Evolutionary conservation across 352 stramenopile species (phyloP).

Genomic region (Plasmopara viticola): DNA sequence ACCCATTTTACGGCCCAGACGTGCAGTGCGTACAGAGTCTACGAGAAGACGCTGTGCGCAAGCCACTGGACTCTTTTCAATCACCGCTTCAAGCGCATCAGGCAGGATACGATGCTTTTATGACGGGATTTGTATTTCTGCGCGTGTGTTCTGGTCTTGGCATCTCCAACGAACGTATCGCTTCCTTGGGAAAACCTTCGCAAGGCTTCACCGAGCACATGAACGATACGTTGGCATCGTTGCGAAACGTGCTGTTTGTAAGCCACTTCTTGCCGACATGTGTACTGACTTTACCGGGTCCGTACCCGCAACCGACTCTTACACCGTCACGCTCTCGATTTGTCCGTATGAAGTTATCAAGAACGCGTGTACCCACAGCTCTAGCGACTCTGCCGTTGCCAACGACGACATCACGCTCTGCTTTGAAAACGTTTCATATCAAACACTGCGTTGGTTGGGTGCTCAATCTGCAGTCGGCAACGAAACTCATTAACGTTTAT

Average conservation of each 20-base stretch:
- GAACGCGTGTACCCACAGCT: slow-evolving; percentile 28
- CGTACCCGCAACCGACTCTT: slow-evolving; percentile 30
- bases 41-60: neutral
- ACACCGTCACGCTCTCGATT: slow-evolving; percentile 51
- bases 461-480: slow-evolving; percentile 37
- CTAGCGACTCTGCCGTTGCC: slow-evolving; percentile 10
- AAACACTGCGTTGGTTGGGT: slow-evolving; percentile 59
- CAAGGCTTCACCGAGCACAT: neutral
- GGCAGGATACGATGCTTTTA: slow-evolving; percentile 73
- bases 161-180: slow-evolving; percentile 47
- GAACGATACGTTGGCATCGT: slow-evolving; percentile 21
- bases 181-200: slow-evolving; percentile 16
- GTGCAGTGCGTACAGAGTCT: slow-evolving; percentile 17
- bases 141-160: slow-evolving; percentile 54
- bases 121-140: slow-evolving; percentile 73
- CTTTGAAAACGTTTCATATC: slow-evolving; percentile 67
- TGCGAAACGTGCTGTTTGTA: slow-evolving; percentile 48
- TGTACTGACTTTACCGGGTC: slow-evolving; percentile 36
- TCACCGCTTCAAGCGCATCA: slow-evolving; percentile 49
- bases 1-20: slow-evolving; percentile 59
- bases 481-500: slow-evolving; percentile 34
- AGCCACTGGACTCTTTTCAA: slow-evolving; percentile 13
- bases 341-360: slow-evolving; percentile 46
- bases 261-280: slow-evolving; percentile 56
- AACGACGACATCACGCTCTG: slow-evolving; percentile 16